phyloP scores from a whole-genome alignment of 1,139 yeast species.

The Hansenula sp. region DNA sequence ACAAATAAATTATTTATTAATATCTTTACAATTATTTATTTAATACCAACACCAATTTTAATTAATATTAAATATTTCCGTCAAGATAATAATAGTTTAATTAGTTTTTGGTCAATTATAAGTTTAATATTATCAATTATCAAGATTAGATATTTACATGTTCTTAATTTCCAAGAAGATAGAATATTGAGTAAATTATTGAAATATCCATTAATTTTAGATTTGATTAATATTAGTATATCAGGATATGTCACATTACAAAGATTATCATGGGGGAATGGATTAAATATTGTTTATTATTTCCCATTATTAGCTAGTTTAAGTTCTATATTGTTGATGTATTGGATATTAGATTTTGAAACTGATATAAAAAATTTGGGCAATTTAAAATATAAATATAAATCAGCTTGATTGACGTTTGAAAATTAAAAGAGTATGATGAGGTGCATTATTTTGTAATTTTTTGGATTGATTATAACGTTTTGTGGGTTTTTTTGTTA shows the following conservation, averaged over 20 bases:
- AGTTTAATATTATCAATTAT: conserved; percentile 5
- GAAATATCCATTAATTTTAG: neutral
- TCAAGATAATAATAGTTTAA: conserved; percentile 1
- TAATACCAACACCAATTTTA: conserved; percentile 16
- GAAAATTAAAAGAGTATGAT: neutral
- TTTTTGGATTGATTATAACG: neutral
- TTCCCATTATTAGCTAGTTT: neutral
- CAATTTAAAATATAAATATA: conserved; percentile 1
- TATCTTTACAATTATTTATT: conserved; percentile 8
- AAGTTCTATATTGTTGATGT: neutral
- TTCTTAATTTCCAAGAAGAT: neutral
- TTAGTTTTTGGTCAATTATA: conserved; percentile 9
- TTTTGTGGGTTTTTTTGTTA: neutral
- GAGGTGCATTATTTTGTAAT: neutral
- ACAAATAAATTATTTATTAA: conserved; percentile 12
- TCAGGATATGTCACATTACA: neutral
- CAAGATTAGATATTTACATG: conserved; percentile 1
- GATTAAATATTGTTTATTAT: neutral
- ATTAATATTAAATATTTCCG: conserved; percentile 10
- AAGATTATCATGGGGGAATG: neutral
- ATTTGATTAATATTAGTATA: neutral
- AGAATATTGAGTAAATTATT: neutral
- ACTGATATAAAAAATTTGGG: neutral
- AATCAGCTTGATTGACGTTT: neutral
- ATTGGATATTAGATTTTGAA: neutral